Base-by-base conservation (phyloP, 169 alveolate species). In the Besnoitia besnoiti region DNA sequence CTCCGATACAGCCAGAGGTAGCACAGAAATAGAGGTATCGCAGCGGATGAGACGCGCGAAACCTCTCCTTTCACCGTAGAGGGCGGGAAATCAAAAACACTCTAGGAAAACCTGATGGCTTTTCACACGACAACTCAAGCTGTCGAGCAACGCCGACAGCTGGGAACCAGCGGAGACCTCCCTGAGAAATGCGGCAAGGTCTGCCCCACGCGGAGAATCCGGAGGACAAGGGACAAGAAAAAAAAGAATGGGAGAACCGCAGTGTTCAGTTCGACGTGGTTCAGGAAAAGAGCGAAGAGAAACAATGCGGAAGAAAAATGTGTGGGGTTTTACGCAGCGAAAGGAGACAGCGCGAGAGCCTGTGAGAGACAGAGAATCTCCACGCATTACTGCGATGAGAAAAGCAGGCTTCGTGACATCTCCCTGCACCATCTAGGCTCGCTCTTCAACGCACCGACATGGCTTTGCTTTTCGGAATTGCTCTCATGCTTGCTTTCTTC, bases 291-390 rank as follows among this genome's bases (percentile, higher is more conserved):
- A 21, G n/a, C 67, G 30, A 16, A 55, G 3, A 55, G 67, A 55
- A 10, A 55, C 30, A 0, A 55, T 19, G 67, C 5, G n/a, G n/a
- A n/a, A n/a, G 3, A 0, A 55, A 55, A 55, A 5, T 55, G 67
- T 55, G 67, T 55, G 67, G 67, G 67, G 67, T n/a, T 55, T n/a
- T 55, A 19, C 27, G 30, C 12, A 49, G 67, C 67, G n/a, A 55
- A n/a, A 21, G 67, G 67, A 55, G n/a, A 55, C 67, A 55, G 67
- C 67, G 67, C 67, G 67, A 55, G 67, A 55, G 33, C n/a, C n/a
- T n/a, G n/a, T n/a, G n/a, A n/a, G n/a, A n/a, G n/a, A n/a, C n/a
- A n/a, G n/a, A n/a, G n/a, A n/a, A n/a, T n/a, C n/a, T n/a, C n/a
- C n/a, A n/a, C n/a, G n/a, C n/a, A n/a, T n/a, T n/a, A n/a, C n/a